Evolutionary conservation across 2,329 filamentous ascomycete species (phyloP), one percentile per base, ranked within the genome.

Genomic region (Drechslera avenae): DNA sequence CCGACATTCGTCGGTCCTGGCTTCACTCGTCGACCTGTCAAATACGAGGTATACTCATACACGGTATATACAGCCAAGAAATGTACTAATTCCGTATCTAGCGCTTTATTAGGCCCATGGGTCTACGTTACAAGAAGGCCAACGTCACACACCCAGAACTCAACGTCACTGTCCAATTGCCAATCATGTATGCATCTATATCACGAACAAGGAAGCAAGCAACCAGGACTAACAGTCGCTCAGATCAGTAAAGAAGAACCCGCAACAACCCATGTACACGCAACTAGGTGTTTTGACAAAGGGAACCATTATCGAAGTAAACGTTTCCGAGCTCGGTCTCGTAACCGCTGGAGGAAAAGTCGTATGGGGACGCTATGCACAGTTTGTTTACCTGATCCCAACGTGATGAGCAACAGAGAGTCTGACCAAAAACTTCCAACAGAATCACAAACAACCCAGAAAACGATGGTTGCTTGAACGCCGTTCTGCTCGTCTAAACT

Each of bases 1-100:
- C 88, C 88, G 8, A 91, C 90, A 0, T 97, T 97, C 73, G 93
- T 97, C 17, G 93, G 92, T 0, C 85, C 84, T 28, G 91, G 96
- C 65, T 97, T 96, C 74, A 97, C 92, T 3, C 81, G 91, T 69
- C 79, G 91, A 46, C 92, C 94, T 13, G 91, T 94, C 65, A 96
- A 91, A 74, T 85, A 83, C 70, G 84, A 71, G 40, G 40, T 43
- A 17, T 17, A 31, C 34, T 10, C 14, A 17, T 28, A 28, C 26
- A 12, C 19, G 10, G 19, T 26, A 9, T 16, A 14, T 43, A 5
- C 9, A 12, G 19, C 33, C 19, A 35, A 28, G 12, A 28, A 26
- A 14, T 16, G 26, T 13, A 43, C 40, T 43, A 21, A 43, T 21
- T n/a, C 6, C 14, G 19, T 19, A 26, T 43, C 30, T 14, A 43